Evolutionary conservation across 768 basidiomycete species (phyloP).

Genomic region (Boletus reticulatus): DNA sequence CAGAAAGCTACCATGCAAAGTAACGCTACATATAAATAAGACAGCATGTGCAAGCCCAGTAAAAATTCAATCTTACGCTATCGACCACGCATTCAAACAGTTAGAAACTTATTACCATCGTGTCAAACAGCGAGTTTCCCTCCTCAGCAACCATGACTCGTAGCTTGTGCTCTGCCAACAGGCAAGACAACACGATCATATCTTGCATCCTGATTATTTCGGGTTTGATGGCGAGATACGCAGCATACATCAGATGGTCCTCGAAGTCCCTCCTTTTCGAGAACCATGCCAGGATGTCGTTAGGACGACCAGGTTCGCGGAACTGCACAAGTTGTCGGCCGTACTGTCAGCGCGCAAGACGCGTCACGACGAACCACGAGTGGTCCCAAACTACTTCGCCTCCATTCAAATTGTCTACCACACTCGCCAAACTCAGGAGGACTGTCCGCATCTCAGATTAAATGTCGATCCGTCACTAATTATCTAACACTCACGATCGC

Average conservation of each 20-base stretch:
- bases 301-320: slow-evolving; percentile 3
- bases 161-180: slow-evolving; percentile 16
- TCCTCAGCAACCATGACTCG: background rate
- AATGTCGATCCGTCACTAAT: background rate
- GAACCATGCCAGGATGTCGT: slow-evolving; percentile 10
- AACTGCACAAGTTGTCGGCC: slow-evolving; percentile 3
- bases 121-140: background rate
- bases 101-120: background rate
- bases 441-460: background rate
- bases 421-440: slow-evolving; percentile 8
- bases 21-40: background rate
- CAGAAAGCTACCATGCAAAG: background rate
- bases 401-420: slow-evolving; percentile 16
- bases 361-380: slow-evolving; percentile 13
- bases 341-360: background rate
- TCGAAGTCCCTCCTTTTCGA: background rate
- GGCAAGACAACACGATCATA: slow-evolving; percentile 18
- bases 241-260: background rate
- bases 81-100: background rate
- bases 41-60: background rate
- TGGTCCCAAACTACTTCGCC: background rate
- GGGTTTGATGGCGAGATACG: slow-evolving; percentile 13
- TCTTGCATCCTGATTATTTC: slow-evolving; percentile 12
- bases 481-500: slow-evolving; percentile 11
- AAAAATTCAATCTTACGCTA: background rate